Evolutionary conservation across 2,329 filamentous ascomycete genomes (phyloP).

Genomic region (Penicillium sp.): DNA sequence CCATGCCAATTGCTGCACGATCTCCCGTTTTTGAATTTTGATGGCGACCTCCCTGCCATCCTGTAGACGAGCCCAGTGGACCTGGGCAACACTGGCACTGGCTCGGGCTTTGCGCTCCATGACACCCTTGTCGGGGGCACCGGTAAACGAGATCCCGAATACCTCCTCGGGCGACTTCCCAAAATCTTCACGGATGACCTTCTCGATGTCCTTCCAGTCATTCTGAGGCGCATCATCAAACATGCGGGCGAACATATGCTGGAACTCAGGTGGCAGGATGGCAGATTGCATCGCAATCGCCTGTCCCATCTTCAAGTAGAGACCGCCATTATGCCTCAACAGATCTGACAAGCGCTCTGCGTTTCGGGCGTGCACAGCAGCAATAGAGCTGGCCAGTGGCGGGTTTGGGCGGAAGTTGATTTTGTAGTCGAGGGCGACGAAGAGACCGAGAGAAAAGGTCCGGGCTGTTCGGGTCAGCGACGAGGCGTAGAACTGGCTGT

Average conservation of each 20-base stretch:
- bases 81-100: conserved; percentile 91
- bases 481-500: conserved; percentile 74
- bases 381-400: conserved; percentile 68
- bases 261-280: conserved; percentile 88
- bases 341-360: conserved; percentile 80
- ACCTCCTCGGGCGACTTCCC: conserved; percentile 81
- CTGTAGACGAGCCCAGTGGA: conserved; percentile 84
- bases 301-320: conserved; percentile 97
- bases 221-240: conserved; percentile 98
- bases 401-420: conserved; percentile 87
- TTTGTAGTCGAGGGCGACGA: conserved; percentile 92
- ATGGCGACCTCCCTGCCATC: conserved; percentile 92
- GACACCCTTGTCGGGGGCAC: conserved; percentile 61
- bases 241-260: conserved; percentile 94
- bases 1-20: conserved; percentile 85
- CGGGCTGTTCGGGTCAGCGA: conserved; percentile 74
- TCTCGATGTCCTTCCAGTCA: conserved; percentile 78
- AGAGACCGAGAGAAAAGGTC: conserved; percentile 75
- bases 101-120: conserved; percentile 70
- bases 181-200: conserved; percentile 85
- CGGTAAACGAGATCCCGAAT: conserved; percentile 81
- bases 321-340: conserved; percentile 79
- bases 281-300: conserved; percentile 98
- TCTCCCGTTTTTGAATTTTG: conserved; percentile 96
- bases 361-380: conserved; percentile 77